Evolutionary conservation across 257 asterid species (phyloP).

Genomic region (Fraxinus americana): DNA sequence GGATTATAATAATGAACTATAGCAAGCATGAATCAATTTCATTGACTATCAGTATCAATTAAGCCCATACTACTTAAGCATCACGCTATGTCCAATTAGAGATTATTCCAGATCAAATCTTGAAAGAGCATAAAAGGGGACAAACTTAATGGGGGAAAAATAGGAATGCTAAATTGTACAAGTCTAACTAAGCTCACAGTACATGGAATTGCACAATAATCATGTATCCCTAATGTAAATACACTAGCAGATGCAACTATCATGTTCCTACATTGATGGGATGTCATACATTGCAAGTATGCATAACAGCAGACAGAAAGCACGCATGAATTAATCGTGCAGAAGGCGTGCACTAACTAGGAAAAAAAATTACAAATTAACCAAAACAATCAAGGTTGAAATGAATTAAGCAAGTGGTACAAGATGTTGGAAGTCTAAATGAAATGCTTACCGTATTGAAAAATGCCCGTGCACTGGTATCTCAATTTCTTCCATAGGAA

Average conservation of each 20-base stretch:
- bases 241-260: background rate
- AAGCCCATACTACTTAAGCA: background rate
- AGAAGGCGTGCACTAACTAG: background rate
- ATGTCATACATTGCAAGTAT: background rate
- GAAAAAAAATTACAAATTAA: background rate
- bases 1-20: slow-evolving; percentile 5
- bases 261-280: background rate
- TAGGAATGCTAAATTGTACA: background rate
- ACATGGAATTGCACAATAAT: background rate
- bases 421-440: slow-evolving; percentile 8
- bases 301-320: slow-evolving; percentile 2
- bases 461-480: slow-evolving; percentile 51
- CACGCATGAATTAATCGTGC: background rate
- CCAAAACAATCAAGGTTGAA: background rate
- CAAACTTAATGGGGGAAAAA: slow-evolving; percentile 8
- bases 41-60: background rate
- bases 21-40: background rate
- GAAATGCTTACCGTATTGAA: slow-evolving; percentile 66
- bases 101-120: background rate
- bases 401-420: background rate
- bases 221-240: background rate
- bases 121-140: background rate
- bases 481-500: slow-evolving; percentile 38
- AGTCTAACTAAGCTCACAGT: background rate
- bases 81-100: background rate